These are phyloP conservation scores for Corinectria fuckeliana DNA, from an alignment of 2,329 filamentous ascomycete genomes.

Conservation along the genomic window DNA sequence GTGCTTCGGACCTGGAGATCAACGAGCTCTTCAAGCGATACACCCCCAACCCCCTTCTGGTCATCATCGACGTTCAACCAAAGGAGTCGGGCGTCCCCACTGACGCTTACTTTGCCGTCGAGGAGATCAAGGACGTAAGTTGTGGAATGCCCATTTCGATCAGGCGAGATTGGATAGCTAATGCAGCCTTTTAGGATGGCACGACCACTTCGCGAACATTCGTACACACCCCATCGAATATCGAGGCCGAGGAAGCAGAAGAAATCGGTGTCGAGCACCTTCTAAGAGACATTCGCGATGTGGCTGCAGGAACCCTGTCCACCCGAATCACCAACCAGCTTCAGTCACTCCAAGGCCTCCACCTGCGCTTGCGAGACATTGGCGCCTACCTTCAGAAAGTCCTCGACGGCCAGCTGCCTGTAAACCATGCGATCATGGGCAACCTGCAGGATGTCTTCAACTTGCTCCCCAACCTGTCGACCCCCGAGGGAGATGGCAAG, in stretches of 20 bases:
- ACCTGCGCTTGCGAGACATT: constrained; percentile 93
- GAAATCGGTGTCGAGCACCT: constrained; percentile 99
- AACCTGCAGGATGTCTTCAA: constrained; percentile 99
- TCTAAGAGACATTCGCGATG: constrained; percentile 95
- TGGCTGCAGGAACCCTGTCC: constrained; percentile 94
- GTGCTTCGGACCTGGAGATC: constrained; percentile 96
- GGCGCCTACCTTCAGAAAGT: constrained; percentile 96
- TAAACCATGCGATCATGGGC: constrained; percentile 96
- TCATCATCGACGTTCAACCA: constrained; percentile 98
- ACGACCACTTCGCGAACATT: constrained; percentile 97
- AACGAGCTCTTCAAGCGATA: constrained; percentile 99
- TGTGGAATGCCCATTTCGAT: not conserved
- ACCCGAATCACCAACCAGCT: constrained; percentile 97
- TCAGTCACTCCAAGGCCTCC: constrained; percentile 94
- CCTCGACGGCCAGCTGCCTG: constrained; percentile 86
- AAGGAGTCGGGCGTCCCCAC: constrained; percentile 98
- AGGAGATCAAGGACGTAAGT: constrained; percentile 98
- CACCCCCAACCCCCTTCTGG: constrained; percentile 92
- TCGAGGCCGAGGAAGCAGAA: constrained; percentile 98
- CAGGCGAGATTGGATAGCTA: not conserved
- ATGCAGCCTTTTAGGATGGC: constrained; percentile 72
- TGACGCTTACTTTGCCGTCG: constrained; percentile 98
- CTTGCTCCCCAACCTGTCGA: constrained; percentile 92
- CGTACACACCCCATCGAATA: constrained; percentile 96
- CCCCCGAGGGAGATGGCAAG: constrained; percentile 73